Evolutionary conservation across 2,329 filamentous ascomycete genomes (phyloP), one percentile per base, ranked within the genome.

Genomic region (Stylonectria norvegica): DNA sequence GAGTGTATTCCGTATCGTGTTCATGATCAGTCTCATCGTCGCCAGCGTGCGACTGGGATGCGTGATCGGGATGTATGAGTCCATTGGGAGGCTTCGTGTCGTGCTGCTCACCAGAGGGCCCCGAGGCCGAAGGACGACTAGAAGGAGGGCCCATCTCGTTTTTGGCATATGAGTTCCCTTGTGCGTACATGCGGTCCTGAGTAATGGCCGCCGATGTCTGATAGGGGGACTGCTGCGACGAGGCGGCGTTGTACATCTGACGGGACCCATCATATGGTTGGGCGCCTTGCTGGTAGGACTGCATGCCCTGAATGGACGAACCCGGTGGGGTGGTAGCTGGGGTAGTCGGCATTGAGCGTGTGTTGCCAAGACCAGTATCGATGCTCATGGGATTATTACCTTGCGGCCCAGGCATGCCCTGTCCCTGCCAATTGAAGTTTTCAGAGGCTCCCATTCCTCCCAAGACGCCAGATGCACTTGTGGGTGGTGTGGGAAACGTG

Each of bases 401-500:
- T 58, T 83, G 80, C 34, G 76, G 69, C 15, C 76, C 75, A 47
- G 69, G 75, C 73, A 87, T 83, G 47, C 76, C 76, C 37, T 65
- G 78, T 42, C 73, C 72, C 22, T 68, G 75, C 87, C 90, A 96
- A 60, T 90, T 85, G 63, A 91, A 95, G 28, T 78, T 85, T 22
- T 88, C 85, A 27, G 85, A 82, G 50, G 78, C 78, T 32, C 82
- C 81, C 75, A 95, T 88, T 46, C 78, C 68, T 70, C 69, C 75
- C 67, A 83, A 89, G 32, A 94, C 80, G 64, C 89, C 88, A 0
- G 89, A 93, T n/a, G 89, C 86, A 62, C 88, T 96, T 1, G 90
- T 88, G 2, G 91, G 90, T 23, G 91, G 91, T 4, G 91, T 96
- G 4, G 91, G 90, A 66, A 96, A 96, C 2, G 89, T 95, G 63